Percentiles rank a stretch among this genome's conserved stretches.
Conservation (phyloP, 2,329 filamentous ascomycete genomes). For the Mycosphaerella arachidis region DNA sequence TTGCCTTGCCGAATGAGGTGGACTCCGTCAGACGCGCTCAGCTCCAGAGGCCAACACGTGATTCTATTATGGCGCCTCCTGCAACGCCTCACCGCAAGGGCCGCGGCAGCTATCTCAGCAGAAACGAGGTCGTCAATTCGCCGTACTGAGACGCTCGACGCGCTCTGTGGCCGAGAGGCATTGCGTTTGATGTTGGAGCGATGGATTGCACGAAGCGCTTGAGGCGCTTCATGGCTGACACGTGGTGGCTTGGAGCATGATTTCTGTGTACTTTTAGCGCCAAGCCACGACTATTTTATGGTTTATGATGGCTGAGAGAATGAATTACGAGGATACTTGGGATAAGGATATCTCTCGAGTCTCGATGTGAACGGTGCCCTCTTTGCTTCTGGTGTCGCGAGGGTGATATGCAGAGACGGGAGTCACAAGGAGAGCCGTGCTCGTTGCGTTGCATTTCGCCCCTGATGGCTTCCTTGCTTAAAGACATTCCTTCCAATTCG, state of each 20-base stretch:
- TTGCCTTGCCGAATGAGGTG: slow-evolving; percentile 92
- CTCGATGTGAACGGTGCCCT: too few relatives aligned
- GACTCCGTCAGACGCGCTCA: slow-evolving; percentile 91
- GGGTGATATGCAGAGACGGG: too few relatives aligned
- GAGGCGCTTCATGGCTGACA: background rate
- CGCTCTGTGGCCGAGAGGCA: background rate
- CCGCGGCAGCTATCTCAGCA: slow-evolving; percentile 65
- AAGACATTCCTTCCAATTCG: too few relatives aligned
- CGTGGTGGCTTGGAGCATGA: background rate
- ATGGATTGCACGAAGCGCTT: background rate
- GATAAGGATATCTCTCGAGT: too few relatives aligned
- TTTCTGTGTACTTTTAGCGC: background rate
- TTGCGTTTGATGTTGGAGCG: background rate
- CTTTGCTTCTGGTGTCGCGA: too few relatives aligned
- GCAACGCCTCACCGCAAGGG: slow-evolving; percentile 25
- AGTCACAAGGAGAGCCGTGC: too few relatives aligned
- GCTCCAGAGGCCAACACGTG: slow-evolving; percentile 80
- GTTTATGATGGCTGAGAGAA: background rate
- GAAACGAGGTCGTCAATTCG: slow-evolving; percentile 78
- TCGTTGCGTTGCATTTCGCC: too few relatives aligned
- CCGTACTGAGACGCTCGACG: slow-evolving; percentile 45
- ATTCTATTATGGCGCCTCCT: slow-evolving; percentile 67
- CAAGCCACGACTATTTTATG: background rate
- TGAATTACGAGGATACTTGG: background rate
- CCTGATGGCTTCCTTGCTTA: too few relatives aligned